A percentile compares a stretch with the other conserved stretches of the same genome.
Evolutionary conservation across 495 filamentous ascomycete species (phyloP).

Genomic region (Trichoderma parareesei): DNA sequence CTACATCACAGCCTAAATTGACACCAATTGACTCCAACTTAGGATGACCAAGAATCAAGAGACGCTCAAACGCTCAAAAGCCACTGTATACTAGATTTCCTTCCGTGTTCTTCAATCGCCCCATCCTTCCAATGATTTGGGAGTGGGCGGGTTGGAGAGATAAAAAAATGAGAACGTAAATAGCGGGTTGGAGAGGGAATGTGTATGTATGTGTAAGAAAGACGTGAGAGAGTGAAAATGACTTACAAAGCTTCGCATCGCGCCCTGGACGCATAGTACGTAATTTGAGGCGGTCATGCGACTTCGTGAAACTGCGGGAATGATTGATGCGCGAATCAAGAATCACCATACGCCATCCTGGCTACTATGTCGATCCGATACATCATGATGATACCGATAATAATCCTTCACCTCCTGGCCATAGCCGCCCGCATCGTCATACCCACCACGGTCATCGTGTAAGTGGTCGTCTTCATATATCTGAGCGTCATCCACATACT

Average conservation of each 20-base stretch:
- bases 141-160: background rate
- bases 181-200: no score
- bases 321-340: background rate
- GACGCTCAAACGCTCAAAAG: background rate
- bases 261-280: background rate
- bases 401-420: conserved; percentile 1
- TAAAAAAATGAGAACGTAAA: background rate
- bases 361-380: background rate
- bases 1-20: background rate
- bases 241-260: background rate
- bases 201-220: background rate
- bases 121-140: no score
- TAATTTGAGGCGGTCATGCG: background rate
- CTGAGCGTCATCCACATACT: conserved; percentile 39
- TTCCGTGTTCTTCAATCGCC: background rate
- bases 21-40: background rate
- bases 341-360: background rate
- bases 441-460: conserved; percentile 17
- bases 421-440: background rate
- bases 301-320: background rate
- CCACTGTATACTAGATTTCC: background rate
- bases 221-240: background rate
- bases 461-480: conserved; percentile 43
- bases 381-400: background rate
- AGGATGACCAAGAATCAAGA: background rate